A percentile compares a stretch with the other conserved stretches of the same genome.
phyloP scores from a whole-genome alignment of 176 grass and related monocot species.

The Carex scoparia region DNA sequence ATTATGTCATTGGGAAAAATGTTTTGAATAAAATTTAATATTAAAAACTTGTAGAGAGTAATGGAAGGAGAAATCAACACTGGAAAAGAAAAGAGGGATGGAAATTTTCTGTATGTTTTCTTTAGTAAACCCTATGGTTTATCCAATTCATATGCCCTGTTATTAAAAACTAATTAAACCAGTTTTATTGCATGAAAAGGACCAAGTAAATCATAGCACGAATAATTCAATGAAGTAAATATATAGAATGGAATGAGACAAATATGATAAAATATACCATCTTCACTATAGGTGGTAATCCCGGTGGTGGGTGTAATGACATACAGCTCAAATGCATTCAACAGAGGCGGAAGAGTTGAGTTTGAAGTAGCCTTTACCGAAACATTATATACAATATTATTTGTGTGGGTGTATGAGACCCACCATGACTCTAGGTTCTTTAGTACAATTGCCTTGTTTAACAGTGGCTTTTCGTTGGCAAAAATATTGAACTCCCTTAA shows the following conservation, averaged over 20 bases:
- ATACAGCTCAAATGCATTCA: conserved; percentile 19
- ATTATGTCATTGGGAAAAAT: too few relatives aligned
- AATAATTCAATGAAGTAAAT: neutral
- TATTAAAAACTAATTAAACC: neutral
- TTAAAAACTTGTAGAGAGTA: too few relatives aligned
- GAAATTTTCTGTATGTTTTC: neutral
- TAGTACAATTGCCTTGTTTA: too few relatives aligned
- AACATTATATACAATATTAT: neutral
- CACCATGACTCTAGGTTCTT: too few relatives aligned
- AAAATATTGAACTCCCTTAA: conserved; percentile 19
- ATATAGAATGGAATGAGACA: too few relatives aligned
- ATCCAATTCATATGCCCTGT: neutral
- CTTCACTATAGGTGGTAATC: neutral
- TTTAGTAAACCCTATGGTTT: neutral
- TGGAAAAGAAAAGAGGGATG: too few relatives aligned
- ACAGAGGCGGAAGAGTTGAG: conserved; percentile 11
- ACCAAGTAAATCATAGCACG: neutral
- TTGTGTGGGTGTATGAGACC: too few relatives aligned
- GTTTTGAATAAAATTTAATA: too few relatives aligned
- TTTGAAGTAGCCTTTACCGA: neutral
- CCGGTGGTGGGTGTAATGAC: neutral
- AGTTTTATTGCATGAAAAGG: neutral
- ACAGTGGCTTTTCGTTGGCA: neutral
- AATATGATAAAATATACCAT: neutral
- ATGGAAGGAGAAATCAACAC: too few relatives aligned